Base-by-base conservation (phyloP, 805 yeast species). In the Tetrapisispora phaffii region DNA sequence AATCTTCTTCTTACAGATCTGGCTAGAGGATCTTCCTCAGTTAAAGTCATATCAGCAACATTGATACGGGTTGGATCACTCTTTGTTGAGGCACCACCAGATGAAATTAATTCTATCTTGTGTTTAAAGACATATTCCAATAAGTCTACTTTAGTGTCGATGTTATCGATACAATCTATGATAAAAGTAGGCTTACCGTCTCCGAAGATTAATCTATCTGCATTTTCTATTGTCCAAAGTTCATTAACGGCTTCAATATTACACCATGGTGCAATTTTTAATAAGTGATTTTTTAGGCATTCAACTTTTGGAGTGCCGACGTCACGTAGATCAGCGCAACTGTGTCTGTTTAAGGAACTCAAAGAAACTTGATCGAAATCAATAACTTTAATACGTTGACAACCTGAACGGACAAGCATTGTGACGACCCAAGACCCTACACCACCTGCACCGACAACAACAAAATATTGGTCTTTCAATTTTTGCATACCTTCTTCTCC, bases 51-150 rank as follows among this genome's bases (percentile, higher is more conserved):
- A 65, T 93, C 99, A 29, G 88, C 88, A 35, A 93, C 74, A 59
- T 87, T 85, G 46, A 93, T 77, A 57, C 97, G 73, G 2, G 97
- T 82, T 12, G 97, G 94, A 60, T 93, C 99, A 43, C 95, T 82
- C 63, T 93, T 93, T 54, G 96, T 83, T 4, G 96, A 95, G 1
- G 99, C 97, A 23, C 99, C 99, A 79, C 94, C 94, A 0, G 96
- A 85, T 4, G 95, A 80, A 34, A 93, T 75, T 28, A 88, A 83
- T n/a, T 76, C 77, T 29, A 90, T 60, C 1, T 72, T 63, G 37
- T 77, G 66, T 16, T 72, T 70, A 59, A 80, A 69, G 52, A 95
- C 82, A 64, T 73, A 89, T 28, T 80, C 80, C 52, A 93, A 68
- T 43, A 93, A 69, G 57, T 93, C 98, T 23, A 89, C 94, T 58